Evolutionary conservation across 2,329 filamentous ascomycete genomes (phyloP).

Genomic region (Pseudocercospora ulei): DNA sequence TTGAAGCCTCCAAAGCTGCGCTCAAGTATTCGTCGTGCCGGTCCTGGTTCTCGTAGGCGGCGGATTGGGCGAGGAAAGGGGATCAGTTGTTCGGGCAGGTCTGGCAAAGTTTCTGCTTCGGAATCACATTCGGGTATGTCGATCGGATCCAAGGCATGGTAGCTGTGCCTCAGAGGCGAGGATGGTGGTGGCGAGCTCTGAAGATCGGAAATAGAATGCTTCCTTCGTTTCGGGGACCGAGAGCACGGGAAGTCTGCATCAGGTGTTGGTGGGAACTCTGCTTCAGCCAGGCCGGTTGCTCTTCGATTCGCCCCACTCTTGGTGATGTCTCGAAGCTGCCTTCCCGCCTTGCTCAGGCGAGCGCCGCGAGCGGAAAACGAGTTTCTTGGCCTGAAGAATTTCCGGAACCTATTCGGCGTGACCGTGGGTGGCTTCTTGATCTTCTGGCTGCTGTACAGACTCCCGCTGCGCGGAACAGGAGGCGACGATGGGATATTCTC

Average conservation of each 20-base stretch:
- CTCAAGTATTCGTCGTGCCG: constrained; percentile 36
- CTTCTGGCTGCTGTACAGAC: constrained; percentile 31
- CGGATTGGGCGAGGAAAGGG: constrained; percentile 39
- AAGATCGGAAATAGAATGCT: constrained; percentile 31
- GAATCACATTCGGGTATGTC: constrained; percentile 22
- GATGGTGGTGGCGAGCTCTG: constrained; percentile 44
- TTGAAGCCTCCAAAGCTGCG: constrained; percentile 41
- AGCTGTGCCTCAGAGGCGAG: constrained; percentile 40
- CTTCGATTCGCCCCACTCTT: constrained; percentile 39
- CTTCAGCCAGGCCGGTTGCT: constrained; percentile 11
- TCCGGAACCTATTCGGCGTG: constrained; percentile 45
- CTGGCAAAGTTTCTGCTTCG: constrained; percentile 35
- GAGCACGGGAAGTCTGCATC: constrained; percentile 25
- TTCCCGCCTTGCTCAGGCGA: constrained; percentile 36
- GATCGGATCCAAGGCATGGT: constrained; percentile 19
- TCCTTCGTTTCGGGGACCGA: constrained; percentile 28
- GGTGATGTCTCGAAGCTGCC: constrained; percentile 45
- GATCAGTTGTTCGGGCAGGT: constrained; percentile 36
- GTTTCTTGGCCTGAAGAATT: constrained; percentile 44
- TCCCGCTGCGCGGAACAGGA: constrained; percentile 15
- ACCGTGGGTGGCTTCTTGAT: constrained; percentile 43
- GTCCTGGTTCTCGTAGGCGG: constrained; percentile 33
- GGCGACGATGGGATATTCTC: constrained; percentile 33
- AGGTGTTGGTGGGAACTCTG: constrained; percentile 4
- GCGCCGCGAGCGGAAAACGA: constrained; percentile 27